Evolutionary conservation across 345 rosid genomes (phyloP), one percentile per base, ranked within the genome.

Genomic region (Euphorbia pulcherrima): DNA sequence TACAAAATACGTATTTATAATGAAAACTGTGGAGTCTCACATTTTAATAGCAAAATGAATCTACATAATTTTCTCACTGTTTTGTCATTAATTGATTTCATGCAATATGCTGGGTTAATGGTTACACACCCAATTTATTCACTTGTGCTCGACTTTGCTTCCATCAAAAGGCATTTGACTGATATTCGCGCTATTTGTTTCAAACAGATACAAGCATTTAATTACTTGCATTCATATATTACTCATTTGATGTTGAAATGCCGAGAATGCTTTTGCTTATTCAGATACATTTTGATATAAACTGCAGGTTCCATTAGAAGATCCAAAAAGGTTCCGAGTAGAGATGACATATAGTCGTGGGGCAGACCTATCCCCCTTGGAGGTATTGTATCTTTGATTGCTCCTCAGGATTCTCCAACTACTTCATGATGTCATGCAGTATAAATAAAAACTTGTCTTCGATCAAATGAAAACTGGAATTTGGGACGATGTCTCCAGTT

Each of bases 291-390:
- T 44, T 61, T 27, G 51, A 60, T 40, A 66, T 71, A 57, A 69
- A 74, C 39, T 64, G 60, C 88, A 94, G 97, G 87, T 89, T 23
- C 56, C 89, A 64, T 74, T 95, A 65, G 97, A 95, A 76, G 96
- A 92, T 62, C 97, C 98, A 5, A 80, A 82, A 81, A 83, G 97
- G 77, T 95, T 83, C 79, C 90, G 98, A 20, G 74, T 89, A 24
- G 99, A 95, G 73, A 80, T 95, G 80, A 90, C 98, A 48, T 86
- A 85, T 80, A 95, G 98, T 73, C 98, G 96, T 37, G 97, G 99
- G 53, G 99, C 99, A 67, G 99, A 95, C 81, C 83, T 92, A 58
- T 87, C 98, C 62, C 97, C 97, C 6, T 73, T 95, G 72, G 91
- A 92, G 98, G 97, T 92, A 86, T 73, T 57, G 44, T 35, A 11